phyloP scores from a whole-genome alignment of 2,329 filamentous ascomycete genomes.

The Apiospora aurea region DNA sequence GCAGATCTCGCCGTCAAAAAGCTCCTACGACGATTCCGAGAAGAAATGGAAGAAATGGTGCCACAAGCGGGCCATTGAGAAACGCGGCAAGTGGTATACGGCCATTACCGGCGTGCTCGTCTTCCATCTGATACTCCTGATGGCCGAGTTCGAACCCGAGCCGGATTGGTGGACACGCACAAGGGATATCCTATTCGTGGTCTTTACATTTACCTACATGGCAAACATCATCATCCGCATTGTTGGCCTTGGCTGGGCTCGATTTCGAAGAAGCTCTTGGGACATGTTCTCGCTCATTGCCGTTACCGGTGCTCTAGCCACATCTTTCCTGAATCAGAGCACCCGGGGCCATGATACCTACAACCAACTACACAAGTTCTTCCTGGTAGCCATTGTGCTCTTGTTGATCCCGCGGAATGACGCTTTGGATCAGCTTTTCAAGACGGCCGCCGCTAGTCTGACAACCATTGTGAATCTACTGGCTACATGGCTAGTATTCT shows the following conservation, averaged over 20 bases:
- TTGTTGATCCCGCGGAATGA: constrained; percentile 96
- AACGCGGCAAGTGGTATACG: constrained; percentile 90
- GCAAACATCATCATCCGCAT: constrained; percentile 85
- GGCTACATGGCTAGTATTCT: constrained; percentile 96
- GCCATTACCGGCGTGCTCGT: constrained; percentile 81
- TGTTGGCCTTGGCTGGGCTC: constrained; percentile 86
- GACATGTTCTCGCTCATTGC: constrained; percentile 86
- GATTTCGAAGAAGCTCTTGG: constrained; percentile 94
- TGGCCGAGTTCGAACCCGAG: constrained; percentile 86
- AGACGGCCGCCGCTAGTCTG: constrained; percentile 94
- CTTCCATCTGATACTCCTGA: constrained; percentile 81
- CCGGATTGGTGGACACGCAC: constrained; percentile 72
- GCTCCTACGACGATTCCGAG: constrained; percentile 79
- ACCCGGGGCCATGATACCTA: constrained; percentile 68
- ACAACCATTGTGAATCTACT: constrained; percentile 91
- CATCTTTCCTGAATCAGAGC: constrained; percentile 77
- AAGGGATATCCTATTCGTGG: constrained; percentile 79
- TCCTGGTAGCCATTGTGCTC: constrained; percentile 87
- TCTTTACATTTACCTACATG: constrained; percentile 82
- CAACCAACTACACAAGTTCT: constrained; percentile 88
- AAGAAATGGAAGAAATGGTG: constrained; percentile 90
- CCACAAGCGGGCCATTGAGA: constrained; percentile 91
- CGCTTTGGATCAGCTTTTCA: constrained; percentile 96
- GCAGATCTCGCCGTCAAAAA: constrained; percentile 94
- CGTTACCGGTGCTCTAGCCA: constrained; percentile 81